Conservation (phyloP, 495 filamentous ascomycete genomes). For the Elasticomyces elasticus region DNA sequence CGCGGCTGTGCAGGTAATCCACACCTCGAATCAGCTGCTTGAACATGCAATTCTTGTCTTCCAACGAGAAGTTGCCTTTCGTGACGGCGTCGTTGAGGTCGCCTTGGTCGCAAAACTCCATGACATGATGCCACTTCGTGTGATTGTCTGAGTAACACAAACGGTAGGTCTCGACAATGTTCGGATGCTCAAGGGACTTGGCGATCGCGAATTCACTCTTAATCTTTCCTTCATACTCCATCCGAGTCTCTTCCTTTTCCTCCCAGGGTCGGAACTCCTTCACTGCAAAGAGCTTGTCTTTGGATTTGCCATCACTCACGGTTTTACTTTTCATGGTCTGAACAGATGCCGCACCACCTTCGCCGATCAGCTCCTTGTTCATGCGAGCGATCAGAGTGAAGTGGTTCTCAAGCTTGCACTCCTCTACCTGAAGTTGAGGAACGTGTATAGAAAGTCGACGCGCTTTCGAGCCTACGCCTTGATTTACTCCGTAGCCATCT, state of each 20-base stretch:
- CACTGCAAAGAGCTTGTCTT: constrained; percentile 56
- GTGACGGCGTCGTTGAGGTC: constrained; percentile 62
- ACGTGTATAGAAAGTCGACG: constrained; percentile 11
- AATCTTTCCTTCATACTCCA: constrained; percentile 68
- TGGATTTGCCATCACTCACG: constrained; percentile 32
- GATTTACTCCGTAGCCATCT: constrained; percentile 10
- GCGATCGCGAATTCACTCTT: constrained; percentile 71
- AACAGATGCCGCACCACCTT: constrained; percentile 63
- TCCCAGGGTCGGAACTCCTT: constrained; percentile 65
- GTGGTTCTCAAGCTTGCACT: constrained; percentile 24
- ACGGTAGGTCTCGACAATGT: constrained; percentile 63
- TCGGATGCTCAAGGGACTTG: constrained; percentile 66
- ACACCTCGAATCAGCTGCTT: constrained; percentile 67
- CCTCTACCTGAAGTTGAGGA: constrained; percentile 12
- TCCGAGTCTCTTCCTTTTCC: constrained; percentile 43
- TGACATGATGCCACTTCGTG: constrained; percentile 66
- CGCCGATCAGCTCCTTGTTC: constrained; percentile 41
- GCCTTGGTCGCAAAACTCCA: constrained; percentile 71
- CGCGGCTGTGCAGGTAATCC: constrained; percentile 57
- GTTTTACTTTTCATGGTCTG: constrained; percentile 51
- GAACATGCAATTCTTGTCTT: constrained; percentile 62
- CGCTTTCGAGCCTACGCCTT: constrained; percentile 17
- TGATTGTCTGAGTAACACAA: constrained; percentile 52
- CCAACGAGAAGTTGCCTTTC: constrained; percentile 48
- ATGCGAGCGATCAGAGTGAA: constrained; percentile 36